Evolutionary conservation across 1,139 yeast species (phyloP).

Genomic region (Candida smagusa): DNA sequence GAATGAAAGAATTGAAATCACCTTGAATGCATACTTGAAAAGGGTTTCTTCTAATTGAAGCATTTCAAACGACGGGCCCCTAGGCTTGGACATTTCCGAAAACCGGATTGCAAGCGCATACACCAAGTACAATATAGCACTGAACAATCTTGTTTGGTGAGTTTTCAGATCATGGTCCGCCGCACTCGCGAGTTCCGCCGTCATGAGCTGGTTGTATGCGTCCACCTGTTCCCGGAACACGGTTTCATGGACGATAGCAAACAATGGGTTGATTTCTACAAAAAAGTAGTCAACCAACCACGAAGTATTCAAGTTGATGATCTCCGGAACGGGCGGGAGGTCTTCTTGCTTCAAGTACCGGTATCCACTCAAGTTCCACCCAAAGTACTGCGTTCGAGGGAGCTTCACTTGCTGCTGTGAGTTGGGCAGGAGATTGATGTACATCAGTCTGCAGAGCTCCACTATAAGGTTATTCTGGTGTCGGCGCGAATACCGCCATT

Average conservation of each 20-base stretch:
- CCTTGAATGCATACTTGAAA: constrained; percentile 49
- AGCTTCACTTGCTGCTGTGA: constrained; percentile 35
- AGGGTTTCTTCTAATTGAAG: constrained; percentile 47
- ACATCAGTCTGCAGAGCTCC: constrained; percentile 41
- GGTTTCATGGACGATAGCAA: constrained; percentile 51
- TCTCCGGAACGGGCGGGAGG: constrained; percentile 36
- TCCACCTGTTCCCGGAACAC: constrained; percentile 52
- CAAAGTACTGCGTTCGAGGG: constrained; percentile 60
- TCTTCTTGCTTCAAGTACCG: constrained; percentile 44
- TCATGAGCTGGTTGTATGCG: constrained; percentile 26
- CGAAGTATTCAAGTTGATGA: constrained; percentile 10
- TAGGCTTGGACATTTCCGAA: constrained; percentile 42
- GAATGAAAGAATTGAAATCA: constrained; percentile 49
- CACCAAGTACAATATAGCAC: constrained; percentile 50
- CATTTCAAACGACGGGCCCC: constrained; percentile 29
- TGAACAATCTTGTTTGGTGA: constrained; percentile 43
- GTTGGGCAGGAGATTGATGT: constrained; percentile 36
- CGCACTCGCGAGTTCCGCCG: constrained; percentile 10
- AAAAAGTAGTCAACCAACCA: constrained; percentile 42
- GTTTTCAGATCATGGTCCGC: constrained; percentile 15
- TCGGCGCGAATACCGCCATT: constrained; percentile 52
- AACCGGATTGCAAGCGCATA: constrained; percentile 54
- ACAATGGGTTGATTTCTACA: constrained; percentile 51
- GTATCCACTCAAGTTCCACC: constrained; percentile 65
- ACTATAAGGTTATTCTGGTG: constrained; percentile 48